Conservation (phyloP, 345 rosid species). For the Boechera divaricarpa region DNA sequence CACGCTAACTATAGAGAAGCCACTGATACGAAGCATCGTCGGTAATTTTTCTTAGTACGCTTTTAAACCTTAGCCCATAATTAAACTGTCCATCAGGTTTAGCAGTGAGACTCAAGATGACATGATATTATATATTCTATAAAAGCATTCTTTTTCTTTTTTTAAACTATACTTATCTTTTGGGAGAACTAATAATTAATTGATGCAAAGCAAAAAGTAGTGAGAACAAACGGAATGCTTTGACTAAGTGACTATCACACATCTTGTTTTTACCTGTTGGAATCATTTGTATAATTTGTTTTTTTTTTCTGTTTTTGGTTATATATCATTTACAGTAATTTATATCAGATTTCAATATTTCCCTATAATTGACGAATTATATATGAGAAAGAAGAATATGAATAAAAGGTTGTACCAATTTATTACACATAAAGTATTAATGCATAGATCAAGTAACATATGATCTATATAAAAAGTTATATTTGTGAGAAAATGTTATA, state of each 20-base stretch:
- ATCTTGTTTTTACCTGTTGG: not conserved
- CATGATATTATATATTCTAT: too few relatives aligned
- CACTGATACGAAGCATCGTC: not conserved
- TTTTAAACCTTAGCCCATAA: not conserved
- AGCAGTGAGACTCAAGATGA: not conserved
- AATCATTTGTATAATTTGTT: conserved; percentile 5
- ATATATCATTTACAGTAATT: not conserved
- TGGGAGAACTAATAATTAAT: not conserved
- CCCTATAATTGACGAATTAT: not conserved
- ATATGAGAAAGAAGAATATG: not conserved
- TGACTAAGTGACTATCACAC: not conserved
- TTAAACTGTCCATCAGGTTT: not conserved
- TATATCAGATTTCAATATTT: not conserved
- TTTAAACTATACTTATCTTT: not conserved
- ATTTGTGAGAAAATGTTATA: not conserved
- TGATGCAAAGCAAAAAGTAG: not conserved
- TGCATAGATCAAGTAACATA: not conserved
- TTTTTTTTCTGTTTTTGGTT: not conserved
- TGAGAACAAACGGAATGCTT: not conserved
- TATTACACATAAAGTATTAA: not conserved
- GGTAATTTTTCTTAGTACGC: not conserved
- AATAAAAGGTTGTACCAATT: not conserved
- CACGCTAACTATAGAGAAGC: conserved; percentile 9
- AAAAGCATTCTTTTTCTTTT: too few relatives aligned
- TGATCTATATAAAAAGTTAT: not conserved